These are phyloP conservation scores for Colletotrichum sojae DNA, from an alignment of 2,329 filamentous ascomycete genomes.

Conservation along the genomic window DNA sequence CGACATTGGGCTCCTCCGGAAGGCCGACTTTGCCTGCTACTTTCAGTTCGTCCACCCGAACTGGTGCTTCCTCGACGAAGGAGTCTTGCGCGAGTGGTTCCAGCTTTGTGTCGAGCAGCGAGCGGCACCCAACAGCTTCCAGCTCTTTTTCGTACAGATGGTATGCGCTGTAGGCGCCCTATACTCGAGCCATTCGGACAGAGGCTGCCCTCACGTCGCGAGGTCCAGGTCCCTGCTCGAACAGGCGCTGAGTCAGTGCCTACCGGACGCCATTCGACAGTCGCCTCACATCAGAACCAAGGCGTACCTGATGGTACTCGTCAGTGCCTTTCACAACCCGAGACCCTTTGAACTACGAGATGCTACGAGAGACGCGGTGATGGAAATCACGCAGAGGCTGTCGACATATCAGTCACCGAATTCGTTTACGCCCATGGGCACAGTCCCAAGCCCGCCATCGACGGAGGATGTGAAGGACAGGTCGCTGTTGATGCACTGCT, in stretches of 20 bases:
- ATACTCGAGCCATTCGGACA: conserved; percentile 6
- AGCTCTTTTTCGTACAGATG: conserved; percentile 12
- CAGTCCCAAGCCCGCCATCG: not conserved
- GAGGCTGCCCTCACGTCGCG: conserved; percentile 7
- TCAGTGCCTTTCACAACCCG: conserved; percentile 1
- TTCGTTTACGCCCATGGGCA: not conserved
- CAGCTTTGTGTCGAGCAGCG: conserved; percentile 13
- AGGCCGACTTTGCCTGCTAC: conserved; percentile 16
- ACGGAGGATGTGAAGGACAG: not conserved
- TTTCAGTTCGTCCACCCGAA: conserved; percentile 18
- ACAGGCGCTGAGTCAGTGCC: conserved; percentile 6
- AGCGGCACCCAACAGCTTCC: not conserved
- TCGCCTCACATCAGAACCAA: not conserved
- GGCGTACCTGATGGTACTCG: conserved; percentile 7
- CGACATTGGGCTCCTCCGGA: conserved; percentile 6
- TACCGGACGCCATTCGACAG: conserved; percentile 3
- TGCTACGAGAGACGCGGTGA: not conserved
- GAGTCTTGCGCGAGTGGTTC: not conserved
- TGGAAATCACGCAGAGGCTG: not conserved
- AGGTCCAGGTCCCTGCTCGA: conserved; percentile 1
- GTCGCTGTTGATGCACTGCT: conserved; percentile 18
- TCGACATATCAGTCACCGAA: not conserved
- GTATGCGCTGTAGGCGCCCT: conserved; percentile 12
- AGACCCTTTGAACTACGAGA: not conserved
- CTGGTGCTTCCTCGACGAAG: conserved; percentile 17